A percentile compares a stretch with the other conserved stretches of the same genome.
phyloP scores from a whole-genome alignment of 805 yeast genomes.

The Lachancea thermotolerans region DNA sequence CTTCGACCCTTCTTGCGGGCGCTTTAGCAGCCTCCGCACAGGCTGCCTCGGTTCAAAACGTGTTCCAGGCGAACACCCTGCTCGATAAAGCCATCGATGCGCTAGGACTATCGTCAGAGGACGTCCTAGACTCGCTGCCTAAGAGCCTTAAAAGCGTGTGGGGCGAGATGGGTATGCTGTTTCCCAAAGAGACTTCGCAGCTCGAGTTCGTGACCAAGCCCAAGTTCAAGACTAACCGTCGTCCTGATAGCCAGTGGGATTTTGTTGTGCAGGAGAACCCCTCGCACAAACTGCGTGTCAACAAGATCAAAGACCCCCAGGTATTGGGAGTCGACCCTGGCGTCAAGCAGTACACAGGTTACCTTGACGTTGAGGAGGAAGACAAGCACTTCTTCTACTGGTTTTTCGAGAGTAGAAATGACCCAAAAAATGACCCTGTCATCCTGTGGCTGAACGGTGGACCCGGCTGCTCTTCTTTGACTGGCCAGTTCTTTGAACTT shows the following conservation, averaged over 20 bases:
- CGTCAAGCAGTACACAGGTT: conserved; percentile 80
- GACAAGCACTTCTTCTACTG: conserved; percentile 83
- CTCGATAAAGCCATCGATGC: conserved; percentile 45
- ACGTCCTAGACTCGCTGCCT: conserved; percentile 38
- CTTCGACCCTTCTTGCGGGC: conserved; percentile 1
- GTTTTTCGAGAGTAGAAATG: conserved; percentile 85
- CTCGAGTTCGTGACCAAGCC: conserved; percentile 48
- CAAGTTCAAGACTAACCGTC: conserved; percentile 28
- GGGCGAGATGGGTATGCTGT: conserved; percentile 55
- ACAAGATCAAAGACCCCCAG: conserved; percentile 48
- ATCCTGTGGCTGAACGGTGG: conserved; percentile 92
- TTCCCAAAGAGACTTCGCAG: conserved; percentile 48
- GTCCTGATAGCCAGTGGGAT: conserved; percentile 26
- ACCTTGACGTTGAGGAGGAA: conserved; percentile 71
- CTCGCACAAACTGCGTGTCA: conserved; percentile 54
- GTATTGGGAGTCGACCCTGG: conserved; percentile 65
- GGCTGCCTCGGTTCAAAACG: conserved; percentile 8
- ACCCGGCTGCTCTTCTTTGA: conserved; percentile 87
- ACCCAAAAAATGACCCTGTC: conserved; percentile 79
- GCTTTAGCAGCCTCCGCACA: conserved; percentile 5
- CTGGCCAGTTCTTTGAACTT: conserved; percentile 80
- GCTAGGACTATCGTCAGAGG: conserved; percentile 39
- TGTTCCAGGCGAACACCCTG: conserved; percentile 20
- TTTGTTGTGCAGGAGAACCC: conserved; percentile 32
- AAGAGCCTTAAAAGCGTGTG: conserved; percentile 46